Conservation (phyloP, 2,329 filamentous ascomycete species). For the Cytospora piceicola region DNA sequence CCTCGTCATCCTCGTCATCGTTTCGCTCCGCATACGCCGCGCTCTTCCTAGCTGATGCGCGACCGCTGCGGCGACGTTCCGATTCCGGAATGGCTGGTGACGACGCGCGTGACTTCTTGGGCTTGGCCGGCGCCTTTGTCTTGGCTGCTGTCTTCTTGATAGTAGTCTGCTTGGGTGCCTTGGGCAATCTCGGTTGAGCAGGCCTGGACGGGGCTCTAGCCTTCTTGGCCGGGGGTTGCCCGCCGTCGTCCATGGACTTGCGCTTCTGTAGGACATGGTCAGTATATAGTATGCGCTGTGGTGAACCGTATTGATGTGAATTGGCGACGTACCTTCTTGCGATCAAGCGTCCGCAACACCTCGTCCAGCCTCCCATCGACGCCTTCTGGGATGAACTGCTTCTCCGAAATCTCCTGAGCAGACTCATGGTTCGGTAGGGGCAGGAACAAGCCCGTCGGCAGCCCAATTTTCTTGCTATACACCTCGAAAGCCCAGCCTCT, state of each 20-base stretch:
- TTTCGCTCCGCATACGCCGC: constrained; percentile 61
- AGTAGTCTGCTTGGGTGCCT: constrained; percentile 39
- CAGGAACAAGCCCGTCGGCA: constrained; percentile 79
- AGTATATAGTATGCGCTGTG: not conserved
- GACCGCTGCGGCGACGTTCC: constrained; percentile 62
- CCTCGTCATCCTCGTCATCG: constrained; percentile 61
- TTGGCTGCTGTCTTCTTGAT: constrained; percentile 36
- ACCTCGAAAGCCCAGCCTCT: constrained; percentile 86
- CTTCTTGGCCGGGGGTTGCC: constrained; percentile 48
- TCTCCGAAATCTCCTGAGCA: constrained; percentile 84
- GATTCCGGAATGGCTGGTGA: constrained; percentile 41
- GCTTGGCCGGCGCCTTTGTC: constrained; percentile 38
- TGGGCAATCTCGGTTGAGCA: constrained; percentile 39
- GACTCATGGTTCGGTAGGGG: constrained; percentile 74
- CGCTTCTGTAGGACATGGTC: constrained; percentile 51
- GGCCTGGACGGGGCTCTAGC: constrained; percentile 37
- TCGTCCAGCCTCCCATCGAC: constrained; percentile 77
- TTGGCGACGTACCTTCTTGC: constrained; percentile 63
- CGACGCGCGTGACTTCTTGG: constrained; percentile 39
- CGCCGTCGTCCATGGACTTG: constrained; percentile 58
- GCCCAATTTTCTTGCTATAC: constrained; percentile 77
- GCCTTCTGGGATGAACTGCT: constrained; percentile 79
- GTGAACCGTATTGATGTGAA: too few species aligned
- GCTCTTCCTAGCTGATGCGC: constrained; percentile 45
- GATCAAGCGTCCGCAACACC: constrained; percentile 66